Evolutionary conservation across 1,284 basidiomycete species (phyloP).

Genomic region (Ustilago trichophora): DNA sequence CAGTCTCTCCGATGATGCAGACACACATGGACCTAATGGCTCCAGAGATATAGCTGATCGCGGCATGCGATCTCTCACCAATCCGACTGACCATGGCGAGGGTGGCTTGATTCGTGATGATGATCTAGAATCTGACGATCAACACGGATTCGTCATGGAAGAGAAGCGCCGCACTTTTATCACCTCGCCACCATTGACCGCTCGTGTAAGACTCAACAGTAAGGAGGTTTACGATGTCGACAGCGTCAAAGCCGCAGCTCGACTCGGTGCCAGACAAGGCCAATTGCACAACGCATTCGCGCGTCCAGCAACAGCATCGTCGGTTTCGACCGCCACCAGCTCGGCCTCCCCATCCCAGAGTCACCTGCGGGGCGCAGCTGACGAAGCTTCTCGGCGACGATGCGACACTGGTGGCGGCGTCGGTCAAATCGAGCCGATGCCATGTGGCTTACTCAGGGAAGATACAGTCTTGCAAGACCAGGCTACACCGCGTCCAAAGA

Average conservation of each 20-base stretch:
- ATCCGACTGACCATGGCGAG: neutral
- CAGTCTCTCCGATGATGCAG: conserved; percentile 6
- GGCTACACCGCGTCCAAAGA: conserved; percentile 23
- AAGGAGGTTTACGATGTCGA: conserved; percentile 46
- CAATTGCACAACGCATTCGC: neutral
- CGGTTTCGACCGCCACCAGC: neutral
- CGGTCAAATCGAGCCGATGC: neutral
- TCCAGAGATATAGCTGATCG: neutral
- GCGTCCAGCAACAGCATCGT: conserved; percentile 25
- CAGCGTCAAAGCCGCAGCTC: conserved; percentile 40
- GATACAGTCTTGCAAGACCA: conserved; percentile 2
- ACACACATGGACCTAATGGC: no score
- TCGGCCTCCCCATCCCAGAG: neutral
- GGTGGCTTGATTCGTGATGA: neutral
- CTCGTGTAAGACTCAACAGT: conserved; percentile 13
- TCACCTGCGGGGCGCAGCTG: neutral
- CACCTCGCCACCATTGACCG: conserved; percentile 38
- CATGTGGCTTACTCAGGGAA: conserved; percentile 3
- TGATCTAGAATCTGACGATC: conserved; percentile 7
- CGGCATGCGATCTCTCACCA: neutral
- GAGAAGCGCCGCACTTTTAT: conserved; percentile 27
- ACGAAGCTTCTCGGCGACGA: neutral
- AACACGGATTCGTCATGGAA: conserved; percentile 19
- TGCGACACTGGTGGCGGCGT: neutral
- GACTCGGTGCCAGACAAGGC: conserved; percentile 1